Conservation (phyloP, 2,329 filamentous ascomycete genomes). For the Neonectria ditissima region DNA sequence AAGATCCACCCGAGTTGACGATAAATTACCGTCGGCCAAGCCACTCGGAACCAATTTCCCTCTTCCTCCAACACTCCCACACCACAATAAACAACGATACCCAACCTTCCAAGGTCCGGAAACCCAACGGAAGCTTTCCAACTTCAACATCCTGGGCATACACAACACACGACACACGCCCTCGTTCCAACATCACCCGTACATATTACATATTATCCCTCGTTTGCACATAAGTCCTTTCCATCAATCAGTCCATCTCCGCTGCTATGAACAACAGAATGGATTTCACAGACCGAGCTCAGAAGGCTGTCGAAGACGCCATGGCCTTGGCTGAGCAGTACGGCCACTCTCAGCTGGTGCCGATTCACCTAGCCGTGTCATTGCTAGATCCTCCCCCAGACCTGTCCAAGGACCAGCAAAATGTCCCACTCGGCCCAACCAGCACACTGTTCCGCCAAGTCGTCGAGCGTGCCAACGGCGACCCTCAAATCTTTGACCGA, state of each 20-base stretch:
- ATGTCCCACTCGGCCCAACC: slow-evolving; percentile 71
- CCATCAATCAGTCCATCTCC: not conserved
- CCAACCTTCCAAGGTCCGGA: slow-evolving; percentile 39
- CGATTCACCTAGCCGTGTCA: slow-evolving; percentile 88
- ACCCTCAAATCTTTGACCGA: slow-evolving; percentile 88
- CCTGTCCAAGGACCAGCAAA: slow-evolving; percentile 85
- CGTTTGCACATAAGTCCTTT: slow-evolving; percentile 9
- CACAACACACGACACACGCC: slow-evolving; percentile 9
- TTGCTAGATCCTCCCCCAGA: slow-evolving; percentile 82
- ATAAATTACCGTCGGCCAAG: slow-evolving; percentile 42
- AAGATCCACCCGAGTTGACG: slow-evolving; percentile 39
- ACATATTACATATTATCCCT: slow-evolving; percentile 28
- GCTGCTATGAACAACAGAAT: slow-evolving; percentile 77
- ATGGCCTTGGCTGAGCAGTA: slow-evolving; percentile 91
- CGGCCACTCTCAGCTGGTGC: slow-evolving; percentile 88
- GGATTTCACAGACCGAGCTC: slow-evolving; percentile 94
- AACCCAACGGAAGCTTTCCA: slow-evolving; percentile 34
- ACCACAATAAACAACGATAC: slow-evolving; percentile 38
- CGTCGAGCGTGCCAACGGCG: slow-evolving; percentile 91
- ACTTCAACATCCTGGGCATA: slow-evolving; percentile 28
- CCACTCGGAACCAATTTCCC: slow-evolving; percentile 18
- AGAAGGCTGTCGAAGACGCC: slow-evolving; percentile 89
- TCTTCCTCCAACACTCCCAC: slow-evolving; percentile 26
- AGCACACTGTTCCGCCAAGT: slow-evolving; percentile 94
- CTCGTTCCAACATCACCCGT: slow-evolving; percentile 4